phyloP scores from a whole-genome alignment of 2,329 filamentous ascomycete species.

The Thielaviopsis punctulata region DNA sequence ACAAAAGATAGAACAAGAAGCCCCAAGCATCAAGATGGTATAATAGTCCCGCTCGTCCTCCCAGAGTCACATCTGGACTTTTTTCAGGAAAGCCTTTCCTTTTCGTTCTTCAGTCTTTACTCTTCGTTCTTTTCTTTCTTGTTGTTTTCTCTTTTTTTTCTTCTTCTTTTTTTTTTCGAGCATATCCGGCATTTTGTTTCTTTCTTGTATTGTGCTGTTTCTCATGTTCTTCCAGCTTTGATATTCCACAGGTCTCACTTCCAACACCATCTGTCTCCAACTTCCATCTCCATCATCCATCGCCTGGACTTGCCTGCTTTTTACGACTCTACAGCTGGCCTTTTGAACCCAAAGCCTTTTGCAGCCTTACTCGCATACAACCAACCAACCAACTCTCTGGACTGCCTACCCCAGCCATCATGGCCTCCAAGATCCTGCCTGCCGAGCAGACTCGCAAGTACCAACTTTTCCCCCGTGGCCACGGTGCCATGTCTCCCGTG shows the following conservation, averaged over 20 bases:
- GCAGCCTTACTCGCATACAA: neutral
- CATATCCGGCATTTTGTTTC: neutral
- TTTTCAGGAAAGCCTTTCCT: neutral
- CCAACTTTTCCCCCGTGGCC: constrained; percentile 39
- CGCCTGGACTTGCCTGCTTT: neutral
- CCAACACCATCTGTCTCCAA: neutral
- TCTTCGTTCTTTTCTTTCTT: neutral
- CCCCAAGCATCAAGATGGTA: neutral
- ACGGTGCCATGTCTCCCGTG: constrained; percentile 23
- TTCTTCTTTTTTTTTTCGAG: neutral
- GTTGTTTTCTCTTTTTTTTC: neutral
- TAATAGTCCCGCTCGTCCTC: neutral
- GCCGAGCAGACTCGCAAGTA: constrained; percentile 29
- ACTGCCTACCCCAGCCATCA: neutral
- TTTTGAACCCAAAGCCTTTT: neutral
- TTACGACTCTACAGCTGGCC: neutral
- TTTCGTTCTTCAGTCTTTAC: neutral
- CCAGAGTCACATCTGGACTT: neutral
- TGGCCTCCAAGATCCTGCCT: constrained; percentile 1
- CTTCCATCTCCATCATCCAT: neutral
- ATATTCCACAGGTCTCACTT: too few relatives aligned
- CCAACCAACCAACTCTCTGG: neutral
- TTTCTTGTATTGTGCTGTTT: neutral
- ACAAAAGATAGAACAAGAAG: neutral
- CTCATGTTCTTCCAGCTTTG: neutral